Evolutionary conservation across 106 monocot species (phyloP).

Genomic region (Cymbidium sinense): DNA sequence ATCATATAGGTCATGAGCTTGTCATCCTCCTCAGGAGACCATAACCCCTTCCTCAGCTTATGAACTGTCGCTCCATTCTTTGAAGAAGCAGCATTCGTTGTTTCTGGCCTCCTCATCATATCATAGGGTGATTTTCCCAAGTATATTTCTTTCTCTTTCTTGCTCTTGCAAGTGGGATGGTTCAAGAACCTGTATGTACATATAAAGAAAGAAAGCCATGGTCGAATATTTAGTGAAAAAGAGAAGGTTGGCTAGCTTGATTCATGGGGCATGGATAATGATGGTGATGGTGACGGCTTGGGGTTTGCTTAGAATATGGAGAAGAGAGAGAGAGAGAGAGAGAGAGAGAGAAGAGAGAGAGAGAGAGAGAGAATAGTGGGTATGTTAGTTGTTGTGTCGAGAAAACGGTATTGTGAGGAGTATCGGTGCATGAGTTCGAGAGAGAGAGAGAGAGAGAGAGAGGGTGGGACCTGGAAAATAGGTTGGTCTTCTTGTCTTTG

Average conservation of each 20-base stretch:
- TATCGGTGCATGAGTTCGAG: neutral
- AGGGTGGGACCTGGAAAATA: constrained; percentile 10
- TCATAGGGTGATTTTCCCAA: neutral
- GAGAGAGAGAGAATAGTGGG: constrained; percentile 7
- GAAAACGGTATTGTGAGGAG: constrained; percentile 34
- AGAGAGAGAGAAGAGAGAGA: constrained; percentile 14
- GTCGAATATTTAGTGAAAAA: neutral
- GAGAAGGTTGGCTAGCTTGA: constrained; percentile 13
- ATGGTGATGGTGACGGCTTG: constrained; percentile 31
- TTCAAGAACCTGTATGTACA: too few relatives aligned
- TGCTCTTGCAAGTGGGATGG: neutral
- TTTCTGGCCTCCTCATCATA: constrained; percentile 56
- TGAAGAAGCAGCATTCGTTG: neutral
- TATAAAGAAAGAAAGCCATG: neutral
- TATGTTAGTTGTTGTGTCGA: constrained; percentile 18
- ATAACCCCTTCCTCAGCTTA: constrained; percentile 64
- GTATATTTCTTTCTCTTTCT: neutral
- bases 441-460: constrained; percentile 6
- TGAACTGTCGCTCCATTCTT: neutral
- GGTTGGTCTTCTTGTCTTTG: constrained; percentile 23
- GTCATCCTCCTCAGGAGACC: constrained; percentile 74
- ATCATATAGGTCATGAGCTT: constrained; percentile 66
- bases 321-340: constrained; percentile 20
- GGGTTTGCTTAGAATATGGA: constrained; percentile 57
- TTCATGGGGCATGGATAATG: constrained; percentile 13